Evolutionary conservation across 192 early-diverging fungal genomes (phyloP).

Genomic region (Jimgerdemannia lactiflua): DNA sequence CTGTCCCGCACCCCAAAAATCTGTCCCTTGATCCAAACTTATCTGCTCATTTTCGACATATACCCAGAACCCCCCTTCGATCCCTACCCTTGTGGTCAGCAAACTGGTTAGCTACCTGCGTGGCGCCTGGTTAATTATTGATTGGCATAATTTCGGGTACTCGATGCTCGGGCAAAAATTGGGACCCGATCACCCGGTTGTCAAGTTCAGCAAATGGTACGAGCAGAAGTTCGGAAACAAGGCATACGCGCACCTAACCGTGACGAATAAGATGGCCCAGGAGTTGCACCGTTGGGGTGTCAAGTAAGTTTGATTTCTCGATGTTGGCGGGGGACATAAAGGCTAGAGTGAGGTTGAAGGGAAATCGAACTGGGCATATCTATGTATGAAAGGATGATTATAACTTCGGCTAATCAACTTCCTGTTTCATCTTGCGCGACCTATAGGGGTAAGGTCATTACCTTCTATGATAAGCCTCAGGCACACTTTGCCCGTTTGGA

Average conservation of each 20-base stretch:
- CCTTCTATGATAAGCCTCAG: conserved; percentile 84
- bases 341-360: neutral
- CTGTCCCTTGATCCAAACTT: neutral
- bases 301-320: conserved; percentile 41
- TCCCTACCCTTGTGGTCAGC: conserved; percentile 85
- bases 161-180: conserved; percentile 78
- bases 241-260: conserved; percentile 82
- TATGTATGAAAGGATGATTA: conserved; percentile 9
- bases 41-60: neutral
- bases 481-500: conserved; percentile 68
- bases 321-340: neutral
- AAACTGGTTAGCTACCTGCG: conserved; percentile 64
- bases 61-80: conserved; percentile 87
- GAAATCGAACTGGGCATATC: neutral
- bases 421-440: neutral
- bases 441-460: conserved; percentile 62
- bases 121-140: conserved; percentile 77
- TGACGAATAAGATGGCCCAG: conserved; percentile 78
- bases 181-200: conserved; percentile 51
- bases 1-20: no score
- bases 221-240: conserved; percentile 59
- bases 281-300: conserved; percentile 65
- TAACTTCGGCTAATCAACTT: neutral
- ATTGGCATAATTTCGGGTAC: conserved; percentile 99
- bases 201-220: conserved; percentile 55